Evolutionary conservation across 2,329 filamentous ascomycete species (phyloP).

Genomic region (Botryotinia narcissicola): DNA sequence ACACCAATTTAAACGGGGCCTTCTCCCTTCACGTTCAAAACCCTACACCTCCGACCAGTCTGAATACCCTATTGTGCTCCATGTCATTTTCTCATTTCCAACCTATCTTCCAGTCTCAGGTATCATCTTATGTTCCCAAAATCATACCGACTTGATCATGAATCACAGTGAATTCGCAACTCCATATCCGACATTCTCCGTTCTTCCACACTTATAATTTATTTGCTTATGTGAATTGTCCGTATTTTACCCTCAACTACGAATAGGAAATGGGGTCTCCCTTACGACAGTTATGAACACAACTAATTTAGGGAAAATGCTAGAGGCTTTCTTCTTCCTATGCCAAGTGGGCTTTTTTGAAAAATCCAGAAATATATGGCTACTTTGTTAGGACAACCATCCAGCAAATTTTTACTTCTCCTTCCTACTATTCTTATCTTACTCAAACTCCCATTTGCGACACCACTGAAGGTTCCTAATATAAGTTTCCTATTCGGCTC

Average conservation of each 20-base stretch:
- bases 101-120: background rate
- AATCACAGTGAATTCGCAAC: background rate
- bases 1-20: slow-evolving; percentile 1
- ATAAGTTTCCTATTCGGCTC: background rate
- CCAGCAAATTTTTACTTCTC: background rate
- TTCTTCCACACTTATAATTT: background rate
- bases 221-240: background rate
- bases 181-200: background rate
- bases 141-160: background rate
- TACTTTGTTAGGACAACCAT: background rate
- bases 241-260: background rate
- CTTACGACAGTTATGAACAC: background rate
- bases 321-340: background rate
- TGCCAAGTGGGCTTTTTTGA: background rate
- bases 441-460: background rate
- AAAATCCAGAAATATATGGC: background rate
- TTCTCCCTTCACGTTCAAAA: background rate
- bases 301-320: background rate
- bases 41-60: background rate
- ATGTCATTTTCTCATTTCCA: background rate
- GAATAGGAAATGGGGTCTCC: background rate
- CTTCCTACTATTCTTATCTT: background rate
- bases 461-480: background rate
- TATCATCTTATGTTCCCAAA: background rate
- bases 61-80: background rate